Base-by-base conservation (phyloP, 805 yeast species). In the Torulaspora delbrueckii region DNA sequence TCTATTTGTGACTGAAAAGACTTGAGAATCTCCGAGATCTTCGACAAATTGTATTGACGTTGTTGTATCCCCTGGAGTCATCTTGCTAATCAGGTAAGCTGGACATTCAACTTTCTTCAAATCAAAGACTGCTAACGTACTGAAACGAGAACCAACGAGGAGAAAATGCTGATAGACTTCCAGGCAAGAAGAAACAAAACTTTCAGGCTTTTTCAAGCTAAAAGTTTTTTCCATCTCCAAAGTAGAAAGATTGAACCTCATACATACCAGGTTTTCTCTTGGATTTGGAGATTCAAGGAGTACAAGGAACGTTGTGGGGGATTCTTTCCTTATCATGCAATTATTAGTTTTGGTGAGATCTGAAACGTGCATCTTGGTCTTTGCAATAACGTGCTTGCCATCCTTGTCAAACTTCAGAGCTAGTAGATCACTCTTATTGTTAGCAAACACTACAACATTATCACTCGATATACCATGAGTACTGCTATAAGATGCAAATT, bases 91-190 rank as follows among this genome's bases (percentile, higher is more conserved):
- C 18, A 63, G 49, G 8, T 46, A 52, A 2, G 65, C 47, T 32
- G 58, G 55, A 1, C 40, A 40, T 9, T 56, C 53, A 4, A 48
- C 45, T 10, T 60, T 48, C 0, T 46, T 36, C 16, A 80, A 54
- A 37, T 75, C 70, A 54, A 77, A 85, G 0, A 82, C 60, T 2
- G 82, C 79, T 3, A 88, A 32, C 0, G 86, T 77, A 12, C 87
- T 85, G 56, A 75, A 79, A 50, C 96, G 69, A 3, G 93, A 84
- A 0, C 93, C 95, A 14, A 88, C 63, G 13, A 84, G 56, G 1
- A 86, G 56, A 62, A 70, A 68, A 14, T 65, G 52, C 1, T 59
- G 47, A 51, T 75, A 78, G 30, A 71, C 64, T 19, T 66, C 71
- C 23, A 82, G 58, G n/a, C 82, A 75, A 0, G 91, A 80, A 0